Conservation (phyloP, 2,329 filamentous ascomycete genomes). For the Colletotrichum costaricense region DNA sequence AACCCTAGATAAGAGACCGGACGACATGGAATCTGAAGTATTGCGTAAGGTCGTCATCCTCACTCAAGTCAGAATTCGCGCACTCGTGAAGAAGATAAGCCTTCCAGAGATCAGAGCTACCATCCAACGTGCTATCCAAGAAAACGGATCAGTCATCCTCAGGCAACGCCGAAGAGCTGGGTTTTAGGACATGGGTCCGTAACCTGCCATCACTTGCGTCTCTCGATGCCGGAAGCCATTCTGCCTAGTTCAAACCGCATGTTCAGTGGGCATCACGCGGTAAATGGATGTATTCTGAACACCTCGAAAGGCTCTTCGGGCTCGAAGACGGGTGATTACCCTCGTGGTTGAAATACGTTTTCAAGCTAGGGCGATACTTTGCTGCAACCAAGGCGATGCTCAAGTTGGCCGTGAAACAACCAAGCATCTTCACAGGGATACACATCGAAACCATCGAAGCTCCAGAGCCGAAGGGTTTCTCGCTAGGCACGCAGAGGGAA, state of each 20-base stretch:
- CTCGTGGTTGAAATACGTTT: not conserved
- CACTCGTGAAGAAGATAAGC: not conserved
- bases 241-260: not conserved
- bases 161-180: not conserved
- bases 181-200: not conserved
- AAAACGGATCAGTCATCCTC: not conserved
- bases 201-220: not conserved
- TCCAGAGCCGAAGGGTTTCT: not conserved
- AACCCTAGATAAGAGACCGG: not conserved
- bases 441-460: constrained; percentile 15
- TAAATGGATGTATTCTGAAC: constrained; percentile 40
- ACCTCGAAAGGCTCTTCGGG: constrained; percentile 36
- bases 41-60: not conserved
- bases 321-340: constrained; percentile 28
- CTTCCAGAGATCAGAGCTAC: not conserved
- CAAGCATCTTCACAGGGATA: constrained; percentile 39
- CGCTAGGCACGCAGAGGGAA: not conserved
- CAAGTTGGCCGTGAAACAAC: constrained; percentile 41
- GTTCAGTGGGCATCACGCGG: constrained; percentile 42
- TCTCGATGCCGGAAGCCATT: not conserved
- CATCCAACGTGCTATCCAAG: not conserved
- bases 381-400: constrained; percentile 42
- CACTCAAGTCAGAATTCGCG: not conserved
- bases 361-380: constrained; percentile 45
- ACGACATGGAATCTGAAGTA: not conserved